Evolutionary conservation across 2,329 filamentous ascomycete species (phyloP), one percentile per base, ranked within the genome.

Genomic region (Truncatella angustata): DNA sequence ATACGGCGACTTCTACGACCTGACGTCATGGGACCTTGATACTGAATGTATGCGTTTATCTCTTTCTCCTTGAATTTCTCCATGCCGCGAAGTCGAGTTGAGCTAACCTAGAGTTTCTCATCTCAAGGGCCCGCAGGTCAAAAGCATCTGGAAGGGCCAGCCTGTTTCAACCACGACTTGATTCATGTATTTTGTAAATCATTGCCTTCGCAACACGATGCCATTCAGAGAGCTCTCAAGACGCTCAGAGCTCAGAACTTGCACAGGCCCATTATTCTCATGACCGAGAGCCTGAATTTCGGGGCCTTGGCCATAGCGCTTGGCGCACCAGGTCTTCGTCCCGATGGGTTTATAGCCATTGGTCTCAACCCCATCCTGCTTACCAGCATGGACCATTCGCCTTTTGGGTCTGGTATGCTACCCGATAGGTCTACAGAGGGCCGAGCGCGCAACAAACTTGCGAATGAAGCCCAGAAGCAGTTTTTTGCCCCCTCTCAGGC

Each of bases 361-460:
- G 66, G 63, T 2, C 60, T 72, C 16, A 65, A 64, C 21, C 55
- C 66, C 4, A 56, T 65, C 21, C 63, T 68, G 2, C 51, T 71
- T 5, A 56, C 58, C 4, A 70, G 67, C 45, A 57, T 62, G 35
- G 67, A 71, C 51, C 61, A 59, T 3, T 63, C 64, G 3, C 67
- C 67, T 0, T 63, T 66, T 24, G 61, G 65, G 2, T 54, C 62
- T 1, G 67, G 66, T 3, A 35, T 72, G 12, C 64, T 60, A 9
- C 66, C 65, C 1, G 63, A 67, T 40, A 54, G 49, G 6, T 60
- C 63, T 1, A 57, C 54, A 4, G 65, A 68, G 24, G 64, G 68
- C 4, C 56, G 61, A 12, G 54, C 55, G 23, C 51, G 63, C 24
- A 67, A 71, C 46, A 55, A 49, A 5, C 30, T 35, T 4, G 23